A percentile compares a stretch with the other conserved stretches of the same genome.
phyloP scores from a whole-genome alignment of 768 basidiomycete species.

The Paxillus ammoniavirescens region DNA sequence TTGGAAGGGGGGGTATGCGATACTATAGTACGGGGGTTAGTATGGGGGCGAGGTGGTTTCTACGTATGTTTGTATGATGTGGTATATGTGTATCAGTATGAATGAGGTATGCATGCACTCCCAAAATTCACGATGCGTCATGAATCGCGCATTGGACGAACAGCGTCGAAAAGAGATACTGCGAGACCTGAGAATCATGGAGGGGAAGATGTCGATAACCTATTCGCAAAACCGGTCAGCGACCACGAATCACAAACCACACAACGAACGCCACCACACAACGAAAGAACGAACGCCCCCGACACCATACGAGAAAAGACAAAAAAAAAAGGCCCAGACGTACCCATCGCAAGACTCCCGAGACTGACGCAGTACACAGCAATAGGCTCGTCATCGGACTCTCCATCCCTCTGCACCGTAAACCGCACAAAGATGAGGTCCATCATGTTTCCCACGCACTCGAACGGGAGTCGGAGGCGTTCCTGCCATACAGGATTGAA shows the following conservation, averaged over 20 bases:
- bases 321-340: conserved; percentile 17
- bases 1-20: too few relatives aligned
- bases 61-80: background rate
- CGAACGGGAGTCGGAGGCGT: conserved; percentile 65
- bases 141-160: conserved; percentile 68
- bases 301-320: background rate
- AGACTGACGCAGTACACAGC: conserved; percentile 75
- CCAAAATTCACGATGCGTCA: conserved; percentile 20
- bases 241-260: background rate
- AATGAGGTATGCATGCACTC: background rate
- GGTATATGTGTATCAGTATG: background rate
- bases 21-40: too few relatives aligned
- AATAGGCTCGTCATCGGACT: conserved; percentile 59
- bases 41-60: too few relatives aligned
- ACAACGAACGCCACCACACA: background rate
- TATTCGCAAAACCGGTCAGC: conserved; percentile 24
- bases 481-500: conserved; percentile 92
- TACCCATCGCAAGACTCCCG: conserved; percentile 71
- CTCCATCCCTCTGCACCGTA: conserved; percentile 64
- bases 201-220: conserved; percentile 91
- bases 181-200: conserved; percentile 83
- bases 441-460: conserved; percentile 70
- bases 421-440: conserved; percentile 86
- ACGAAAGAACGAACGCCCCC: background rate
- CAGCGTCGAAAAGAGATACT: conserved; percentile 91